Evolutionary conservation across 768 basidiomycete genomes (phyloP).

Genomic region (Myochromella boudieri): DNA sequence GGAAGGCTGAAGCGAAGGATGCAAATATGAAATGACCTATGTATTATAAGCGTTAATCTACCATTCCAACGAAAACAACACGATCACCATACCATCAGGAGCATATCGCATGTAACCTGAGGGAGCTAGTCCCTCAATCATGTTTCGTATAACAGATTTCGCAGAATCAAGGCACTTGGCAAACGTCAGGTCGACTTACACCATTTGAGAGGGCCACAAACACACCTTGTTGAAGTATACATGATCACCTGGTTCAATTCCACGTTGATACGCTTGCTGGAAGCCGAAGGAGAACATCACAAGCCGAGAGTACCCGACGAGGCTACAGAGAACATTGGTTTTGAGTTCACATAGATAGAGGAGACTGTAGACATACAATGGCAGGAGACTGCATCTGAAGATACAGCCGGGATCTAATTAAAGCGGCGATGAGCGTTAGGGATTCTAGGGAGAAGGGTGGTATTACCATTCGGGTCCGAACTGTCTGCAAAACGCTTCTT

Average conservation of each 20-base stretch:
- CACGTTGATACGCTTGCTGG: slow-evolving; percentile 77
- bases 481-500: slow-evolving; percentile 53
- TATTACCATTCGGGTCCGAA: slow-evolving; percentile 56
- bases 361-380: slow-evolving; percentile 66
- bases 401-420: slow-evolving; percentile 53
- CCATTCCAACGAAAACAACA: slow-evolving; percentile 72
- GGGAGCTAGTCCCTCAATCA: slow-evolving; percentile 65
- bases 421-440: slow-evolving; percentile 5
- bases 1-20: slow-evolving; percentile 80
- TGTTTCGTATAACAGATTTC: slow-evolving; percentile 60
- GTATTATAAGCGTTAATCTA: slow-evolving; percentile 1
- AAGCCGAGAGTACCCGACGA: slow-evolving; percentile 73
- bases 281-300: slow-evolving; percentile 89
- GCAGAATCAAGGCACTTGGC: slow-evolving; percentile 70
- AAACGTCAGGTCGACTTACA: slow-evolving; percentile 6
- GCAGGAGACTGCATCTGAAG: slow-evolving; percentile 67
- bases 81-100: slow-evolving; percentile 62
- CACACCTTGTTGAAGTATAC: slow-evolving; percentile 69
- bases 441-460: slow-evolving; percentile 2
- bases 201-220: not conserved
- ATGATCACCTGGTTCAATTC: slow-evolving; percentile 59
- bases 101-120: slow-evolving; percentile 78
- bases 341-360: not conserved
- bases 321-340: slow-evolving; percentile 36
- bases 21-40: slow-evolving; percentile 76